phyloP scores from a whole-genome alignment of 805 yeast genomes.

The Clavispora fructus region DNA sequence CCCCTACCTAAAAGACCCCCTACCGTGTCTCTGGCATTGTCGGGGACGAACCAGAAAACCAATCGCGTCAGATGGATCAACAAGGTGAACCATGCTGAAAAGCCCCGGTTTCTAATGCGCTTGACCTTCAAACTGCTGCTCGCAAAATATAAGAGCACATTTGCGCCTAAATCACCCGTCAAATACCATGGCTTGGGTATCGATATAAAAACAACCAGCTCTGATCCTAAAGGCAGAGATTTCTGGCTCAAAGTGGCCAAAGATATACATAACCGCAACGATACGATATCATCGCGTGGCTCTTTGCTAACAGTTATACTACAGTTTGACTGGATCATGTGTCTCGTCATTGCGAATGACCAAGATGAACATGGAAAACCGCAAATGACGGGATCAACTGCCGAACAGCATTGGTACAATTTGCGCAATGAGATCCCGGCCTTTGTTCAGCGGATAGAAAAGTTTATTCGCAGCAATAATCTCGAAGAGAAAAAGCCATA shows the following conservation, averaged over 20 bases:
- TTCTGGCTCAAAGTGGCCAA: constrained; percentile 4
- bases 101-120: constrained; percentile 22
- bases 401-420: constrained; percentile 9
- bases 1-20: constrained; percentile 15
- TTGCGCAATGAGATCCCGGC: constrained; percentile 8
- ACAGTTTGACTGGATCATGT: constrained; percentile 16
- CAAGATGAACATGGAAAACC: constrained; percentile 3
- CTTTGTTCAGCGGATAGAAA: constrained; percentile 12
- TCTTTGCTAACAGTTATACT: constrained; percentile 15
- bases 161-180: constrained; percentile 9
- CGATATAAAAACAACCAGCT: not conserved
- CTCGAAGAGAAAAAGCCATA: constrained; percentile 10
- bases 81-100: constrained; percentile 19
- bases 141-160: constrained; percentile 10
- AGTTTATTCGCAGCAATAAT: constrained; percentile 8
- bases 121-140: constrained; percentile 17
- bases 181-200: constrained; percentile 12
- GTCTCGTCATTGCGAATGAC: constrained; percentile 7
- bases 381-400: not conserved
- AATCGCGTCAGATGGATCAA: constrained; percentile 25
- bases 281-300: constrained; percentile 9
- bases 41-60: not conserved
- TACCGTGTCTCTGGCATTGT: constrained; percentile 5
- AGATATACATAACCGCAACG: constrained; percentile 5
- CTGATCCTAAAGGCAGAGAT: not conserved